Conservation (phyloP, 345 rosid species). For the Citrus sp. region DNA sequence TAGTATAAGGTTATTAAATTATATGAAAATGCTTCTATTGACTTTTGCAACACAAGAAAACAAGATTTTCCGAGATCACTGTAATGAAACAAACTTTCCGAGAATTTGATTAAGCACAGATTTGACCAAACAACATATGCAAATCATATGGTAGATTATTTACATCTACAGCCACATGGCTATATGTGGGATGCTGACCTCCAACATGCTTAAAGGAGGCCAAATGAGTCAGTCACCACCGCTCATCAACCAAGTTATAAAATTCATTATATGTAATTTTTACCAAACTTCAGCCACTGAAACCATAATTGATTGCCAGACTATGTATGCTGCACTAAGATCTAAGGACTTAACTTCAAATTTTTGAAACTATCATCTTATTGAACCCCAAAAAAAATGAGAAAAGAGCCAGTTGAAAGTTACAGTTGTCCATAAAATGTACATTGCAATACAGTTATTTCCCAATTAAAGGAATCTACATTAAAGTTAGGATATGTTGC, state of each 20-base stretch:
- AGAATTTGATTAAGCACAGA: neutral
- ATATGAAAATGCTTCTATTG: neutral
- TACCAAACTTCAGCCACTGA: neutral
- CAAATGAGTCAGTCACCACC: neutral
- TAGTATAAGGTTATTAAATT: neutral
- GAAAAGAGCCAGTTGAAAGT: neutral
- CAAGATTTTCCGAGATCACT: neutral
- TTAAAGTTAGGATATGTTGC: neutral
- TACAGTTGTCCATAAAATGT: neutral
- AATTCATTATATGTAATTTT: neutral
- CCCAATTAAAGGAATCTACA: neutral
- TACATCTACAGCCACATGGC: neutral
- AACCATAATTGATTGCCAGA: neutral
- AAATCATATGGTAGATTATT: neutral
- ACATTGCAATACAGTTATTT: neutral
- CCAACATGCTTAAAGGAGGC: neutral
- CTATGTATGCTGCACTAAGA: neutral
- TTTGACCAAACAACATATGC: neutral
- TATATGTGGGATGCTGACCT: neutral
- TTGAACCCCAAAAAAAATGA: neutral
- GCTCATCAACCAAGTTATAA: neutral
- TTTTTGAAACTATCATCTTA: neutral
- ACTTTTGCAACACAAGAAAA: neutral
- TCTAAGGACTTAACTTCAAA: neutral
- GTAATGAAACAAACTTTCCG: neutral